Percentiles rank a stretch among this genome's conserved stretches.
Evolutionary conservation across 495 filamentous ascomycete genomes (phyloP).

Genomic region (Daldinia caldariorum): DNA sequence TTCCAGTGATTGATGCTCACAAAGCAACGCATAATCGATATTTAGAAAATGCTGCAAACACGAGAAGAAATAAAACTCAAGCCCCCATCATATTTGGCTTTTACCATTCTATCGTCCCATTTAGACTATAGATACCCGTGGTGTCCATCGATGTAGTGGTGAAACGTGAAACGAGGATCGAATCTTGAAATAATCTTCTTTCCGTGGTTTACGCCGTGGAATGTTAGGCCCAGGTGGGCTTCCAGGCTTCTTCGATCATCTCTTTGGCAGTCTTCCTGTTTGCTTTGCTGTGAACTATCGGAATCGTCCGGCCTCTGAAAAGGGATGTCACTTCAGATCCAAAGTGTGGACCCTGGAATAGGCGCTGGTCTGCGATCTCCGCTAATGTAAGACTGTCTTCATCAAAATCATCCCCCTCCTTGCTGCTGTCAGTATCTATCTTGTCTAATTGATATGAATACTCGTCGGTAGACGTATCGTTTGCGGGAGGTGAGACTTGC

Average conservation of each 20-base stretch:
- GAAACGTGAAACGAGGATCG: no score
- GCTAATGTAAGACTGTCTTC: neutral
- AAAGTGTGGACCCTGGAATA: neutral
- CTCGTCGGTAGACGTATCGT: neutral
- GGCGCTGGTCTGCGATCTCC: neutral
- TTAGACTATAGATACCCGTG: neutral
- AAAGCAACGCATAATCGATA: neutral
- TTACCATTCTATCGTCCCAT: neutral
- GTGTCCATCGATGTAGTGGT: no score
- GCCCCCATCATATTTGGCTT: neutral
- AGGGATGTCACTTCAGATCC: slow-evolving; percentile 1
- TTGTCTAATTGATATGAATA: neutral
- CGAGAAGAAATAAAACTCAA: neutral
- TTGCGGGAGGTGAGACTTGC: neutral
- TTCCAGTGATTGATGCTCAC: neutral
- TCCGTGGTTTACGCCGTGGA: neutral
- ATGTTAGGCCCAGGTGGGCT: neutral
- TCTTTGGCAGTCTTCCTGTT: slow-evolving; percentile 7
- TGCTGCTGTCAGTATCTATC: slow-evolving; percentile 9
- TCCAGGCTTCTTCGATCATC: slow-evolving; percentile 9
- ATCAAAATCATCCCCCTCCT: neutral
- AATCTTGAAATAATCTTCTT: neutral
- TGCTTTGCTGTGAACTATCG: slow-evolving; percentile 10
- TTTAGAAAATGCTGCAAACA: neutral
- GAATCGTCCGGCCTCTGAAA: neutral